A percentile compares a stretch with the other conserved stretches of the same genome.
Evolutionary conservation across 495 filamentous ascomycete genomes (phyloP).

Genomic region (Podospora anserina): DNA sequence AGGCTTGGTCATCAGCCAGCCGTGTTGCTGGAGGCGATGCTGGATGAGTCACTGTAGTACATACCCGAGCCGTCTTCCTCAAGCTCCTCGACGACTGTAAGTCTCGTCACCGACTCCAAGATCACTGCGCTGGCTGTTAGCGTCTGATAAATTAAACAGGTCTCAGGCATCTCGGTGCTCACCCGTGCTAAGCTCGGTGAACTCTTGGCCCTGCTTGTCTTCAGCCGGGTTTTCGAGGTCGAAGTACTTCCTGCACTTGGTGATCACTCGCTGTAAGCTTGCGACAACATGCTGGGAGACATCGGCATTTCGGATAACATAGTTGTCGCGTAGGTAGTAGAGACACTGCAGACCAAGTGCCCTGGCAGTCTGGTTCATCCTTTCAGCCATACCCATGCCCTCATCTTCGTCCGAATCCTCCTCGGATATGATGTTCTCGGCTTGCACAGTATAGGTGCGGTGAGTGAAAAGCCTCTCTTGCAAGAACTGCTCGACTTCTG

Average conservation of each 20-base stretch:
- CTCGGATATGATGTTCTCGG: conserved; percentile 4
- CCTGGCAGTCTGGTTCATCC: conserved; percentile 34
- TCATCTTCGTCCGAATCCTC: conserved; percentile 28
- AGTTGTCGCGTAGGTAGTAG: conserved; percentile 46
- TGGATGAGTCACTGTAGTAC: conserved; percentile 43
- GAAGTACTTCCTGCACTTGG: conserved; percentile 42
- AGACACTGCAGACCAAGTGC: conserved; percentile 46
- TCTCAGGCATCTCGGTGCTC: conserved; percentile 22
- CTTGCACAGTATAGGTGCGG: neutral
- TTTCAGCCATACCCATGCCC: conserved; percentile 24
- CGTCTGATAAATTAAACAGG: neutral
- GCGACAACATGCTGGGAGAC: conserved; percentile 42
- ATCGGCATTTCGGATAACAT: conserved; percentile 37
- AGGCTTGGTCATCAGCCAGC: conserved; percentile 31
- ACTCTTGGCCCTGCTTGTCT: conserved; percentile 36
- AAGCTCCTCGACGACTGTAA: conserved; percentile 50
- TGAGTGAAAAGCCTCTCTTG: conserved; percentile 51
- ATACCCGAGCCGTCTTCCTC: conserved; percentile 57
- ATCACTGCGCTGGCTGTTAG: conserved; percentile 38
- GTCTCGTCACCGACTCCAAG: conserved; percentile 37
- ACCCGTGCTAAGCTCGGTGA: conserved; percentile 41
- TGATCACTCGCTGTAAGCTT: conserved; percentile 42
- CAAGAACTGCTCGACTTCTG: conserved; percentile 54
- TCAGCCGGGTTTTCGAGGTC: conserved; percentile 36
- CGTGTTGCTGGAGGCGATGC: conserved; percentile 40